Evolutionary conservation across 2,329 filamentous ascomycete species (phyloP).

Genomic region (Calonectria ilicicola): DNA sequence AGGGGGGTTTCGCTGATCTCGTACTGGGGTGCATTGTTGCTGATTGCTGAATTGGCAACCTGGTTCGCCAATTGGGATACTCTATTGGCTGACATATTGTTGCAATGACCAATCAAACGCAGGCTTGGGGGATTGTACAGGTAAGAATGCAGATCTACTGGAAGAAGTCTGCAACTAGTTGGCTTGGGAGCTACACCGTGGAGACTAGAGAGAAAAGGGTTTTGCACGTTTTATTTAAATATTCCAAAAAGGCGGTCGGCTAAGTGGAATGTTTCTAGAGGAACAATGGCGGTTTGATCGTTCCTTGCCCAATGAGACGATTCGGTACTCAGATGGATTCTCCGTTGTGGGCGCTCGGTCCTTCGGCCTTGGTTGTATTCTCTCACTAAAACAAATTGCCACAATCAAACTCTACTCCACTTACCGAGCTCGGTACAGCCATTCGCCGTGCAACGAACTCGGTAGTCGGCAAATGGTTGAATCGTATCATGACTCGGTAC

Average conservation of each 20-base stretch:
- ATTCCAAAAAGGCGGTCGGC: not conserved
- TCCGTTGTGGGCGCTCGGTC: not conserved
- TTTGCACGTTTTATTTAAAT: not conserved
- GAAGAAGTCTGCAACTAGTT: not conserved
- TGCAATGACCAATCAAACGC: not conserved
- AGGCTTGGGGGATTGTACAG: not conserved
- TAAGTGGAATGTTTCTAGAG: not conserved
- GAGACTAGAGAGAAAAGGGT: too few relatives aligned
- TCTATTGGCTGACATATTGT: not conserved
- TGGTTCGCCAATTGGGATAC: not conserved
- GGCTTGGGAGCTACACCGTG: not conserved
- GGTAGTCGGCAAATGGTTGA: not conserved
- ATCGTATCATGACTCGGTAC: not conserved
- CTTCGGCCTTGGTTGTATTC: not conserved
- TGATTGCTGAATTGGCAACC: not conserved
- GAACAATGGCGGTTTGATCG: not conserved
- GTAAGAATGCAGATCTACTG: not conserved
- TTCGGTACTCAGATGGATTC: not conserved
- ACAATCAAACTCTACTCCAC: not conserved
- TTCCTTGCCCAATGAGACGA: not conserved
- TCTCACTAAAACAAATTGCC: not conserved
- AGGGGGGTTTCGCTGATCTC: not conserved
- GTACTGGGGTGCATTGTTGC: not conserved
- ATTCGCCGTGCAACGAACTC: not conserved
- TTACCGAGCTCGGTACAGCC: not conserved